Evolutionary conservation across 164 flowering plant species (phyloP).

Genomic region (Liriodendron chinense): DNA sequence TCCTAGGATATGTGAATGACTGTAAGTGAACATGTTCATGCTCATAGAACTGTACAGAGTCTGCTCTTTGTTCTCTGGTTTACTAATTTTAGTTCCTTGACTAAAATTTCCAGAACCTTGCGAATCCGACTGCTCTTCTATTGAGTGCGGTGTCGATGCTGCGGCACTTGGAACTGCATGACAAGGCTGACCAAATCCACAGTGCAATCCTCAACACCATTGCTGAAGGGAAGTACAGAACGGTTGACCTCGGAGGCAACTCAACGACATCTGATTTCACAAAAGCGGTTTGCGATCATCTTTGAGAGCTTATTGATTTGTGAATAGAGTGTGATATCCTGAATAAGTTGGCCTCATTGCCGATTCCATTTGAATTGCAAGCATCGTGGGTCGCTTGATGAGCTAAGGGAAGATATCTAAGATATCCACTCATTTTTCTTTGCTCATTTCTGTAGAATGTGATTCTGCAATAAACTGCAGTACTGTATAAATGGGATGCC

Average conservation of each 20-base stretch:
- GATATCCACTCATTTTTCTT: not conserved
- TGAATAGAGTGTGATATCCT: not conserved
- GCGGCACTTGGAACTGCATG: conserved; percentile 70
- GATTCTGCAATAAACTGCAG: not conserved
- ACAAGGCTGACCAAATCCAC: conserved; percentile 82
- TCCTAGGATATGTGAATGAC: too few species aligned
- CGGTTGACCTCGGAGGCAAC: conserved; percentile 86
- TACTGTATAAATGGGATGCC: conserved; percentile 1
- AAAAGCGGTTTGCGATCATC: conserved; percentile 75
- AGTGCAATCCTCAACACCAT: conserved; percentile 82
- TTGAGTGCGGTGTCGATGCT: conserved; percentile 85
- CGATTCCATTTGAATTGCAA: not conserved
- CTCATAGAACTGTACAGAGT: not conserved
- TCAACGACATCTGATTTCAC: conserved; percentile 79
- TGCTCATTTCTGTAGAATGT: not conserved
- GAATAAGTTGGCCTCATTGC: conserved; percentile 5
- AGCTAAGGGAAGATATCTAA: not conserved
- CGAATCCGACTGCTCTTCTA: conserved; percentile 93
- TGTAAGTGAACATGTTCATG: too few species aligned
- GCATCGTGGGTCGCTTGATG: not conserved
- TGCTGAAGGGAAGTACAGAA: conserved; percentile 87
- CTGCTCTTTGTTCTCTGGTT: not conserved
- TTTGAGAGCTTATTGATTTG: conserved; percentile 26
- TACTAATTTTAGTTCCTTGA: not conserved
- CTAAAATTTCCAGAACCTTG: conserved; percentile 53